Evolutionary conservation across 2,329 filamentous ascomycete species (phyloP), one percentile per base, ranked within the genome.

Genomic region (Colletotrichum sp.): DNA sequence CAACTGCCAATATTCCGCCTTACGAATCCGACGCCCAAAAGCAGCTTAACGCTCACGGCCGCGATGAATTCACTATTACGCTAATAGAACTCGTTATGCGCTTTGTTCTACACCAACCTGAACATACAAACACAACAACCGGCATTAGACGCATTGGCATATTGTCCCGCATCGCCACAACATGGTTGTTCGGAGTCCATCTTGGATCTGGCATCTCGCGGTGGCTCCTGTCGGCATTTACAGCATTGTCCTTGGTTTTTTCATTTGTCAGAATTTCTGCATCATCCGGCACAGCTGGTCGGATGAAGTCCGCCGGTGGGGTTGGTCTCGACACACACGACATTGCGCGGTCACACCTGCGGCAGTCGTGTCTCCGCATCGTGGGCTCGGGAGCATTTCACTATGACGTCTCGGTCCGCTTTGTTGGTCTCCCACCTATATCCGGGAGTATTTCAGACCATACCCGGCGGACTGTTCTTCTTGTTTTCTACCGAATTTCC

Each of bases 101-200:
- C 70, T 70, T 73, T 74, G 64, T 76, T 73, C 71, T 72, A 62
- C 63, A 75, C 52, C 38, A 24, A 64, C 63, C 58, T 68, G 73
- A 75, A 75, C 73, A 75, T 73, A 75, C 69, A 68, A 68, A 48
- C 24, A 67, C 62, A 73, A 63, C 68, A 71, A 76, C 74, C 77
- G 70, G 75, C 77, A 78, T 76, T 77, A 80, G 77, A 80, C 78
- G 77, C 79, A 81, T 80, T 80, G 78, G 79, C 78, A 79, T 81
- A 79, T 73, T 74, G 78, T 78, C 73, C 73, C 36, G 75, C 77
- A 77, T 70, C 67, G 69, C 76, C 79, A 78, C 77, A 72, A 74
- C 72, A 77, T 79, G 72, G 71, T 75, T 76, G 78, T 79, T 77
- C 76, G 77, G 75, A 70, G 69, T 74, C 74, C 76, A 78, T 78